Conservation (phyloP, 1,284 basidiomycete genomes). For the Irpex lacteus region DNA sequence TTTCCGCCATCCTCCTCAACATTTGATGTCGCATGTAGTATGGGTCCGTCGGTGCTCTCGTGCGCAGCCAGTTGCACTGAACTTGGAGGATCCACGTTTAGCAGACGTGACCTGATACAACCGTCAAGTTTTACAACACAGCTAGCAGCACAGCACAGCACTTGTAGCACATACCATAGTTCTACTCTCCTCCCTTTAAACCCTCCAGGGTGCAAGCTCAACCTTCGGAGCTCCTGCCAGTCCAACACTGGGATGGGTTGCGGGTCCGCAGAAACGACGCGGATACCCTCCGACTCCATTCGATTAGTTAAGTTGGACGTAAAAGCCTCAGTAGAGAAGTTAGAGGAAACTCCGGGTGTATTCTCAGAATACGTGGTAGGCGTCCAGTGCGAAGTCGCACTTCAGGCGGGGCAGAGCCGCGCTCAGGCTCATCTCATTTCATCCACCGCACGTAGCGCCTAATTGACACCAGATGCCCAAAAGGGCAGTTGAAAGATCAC, state of each 20-base stretch:
- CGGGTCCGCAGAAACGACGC: not conserved
- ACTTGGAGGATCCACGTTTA: conserved; percentile 12
- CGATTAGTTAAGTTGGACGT: no score
- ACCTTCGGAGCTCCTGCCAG: conserved; percentile 47
- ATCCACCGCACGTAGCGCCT: no score
- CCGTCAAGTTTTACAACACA: conserved; percentile 11
- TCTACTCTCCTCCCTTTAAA: conserved; percentile 53
- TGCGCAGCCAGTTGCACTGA: no score
- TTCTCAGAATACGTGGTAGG: no score
- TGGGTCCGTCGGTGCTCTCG: no score
- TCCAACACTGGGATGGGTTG: conserved; percentile 24
- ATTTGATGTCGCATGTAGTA: not conserved
- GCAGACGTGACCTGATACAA: conserved; percentile 20
- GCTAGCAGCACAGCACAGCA: not conserved
- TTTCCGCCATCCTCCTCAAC: conserved; percentile 5
- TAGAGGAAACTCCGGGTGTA: no score
- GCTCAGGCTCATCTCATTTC: no score
- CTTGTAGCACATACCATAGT: conserved; percentile 49
- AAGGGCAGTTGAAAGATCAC: no score
- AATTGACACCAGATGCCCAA: no score
- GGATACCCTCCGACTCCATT: not conserved
- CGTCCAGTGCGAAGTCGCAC: no score
- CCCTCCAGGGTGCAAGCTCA: conserved; percentile 57
- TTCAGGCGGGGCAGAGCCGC: no score
- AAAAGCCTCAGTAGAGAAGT: no score